Evolutionary conservation across 2,329 filamentous ascomycete genomes (phyloP).

Genomic region (Microdochium nivale): DNA sequence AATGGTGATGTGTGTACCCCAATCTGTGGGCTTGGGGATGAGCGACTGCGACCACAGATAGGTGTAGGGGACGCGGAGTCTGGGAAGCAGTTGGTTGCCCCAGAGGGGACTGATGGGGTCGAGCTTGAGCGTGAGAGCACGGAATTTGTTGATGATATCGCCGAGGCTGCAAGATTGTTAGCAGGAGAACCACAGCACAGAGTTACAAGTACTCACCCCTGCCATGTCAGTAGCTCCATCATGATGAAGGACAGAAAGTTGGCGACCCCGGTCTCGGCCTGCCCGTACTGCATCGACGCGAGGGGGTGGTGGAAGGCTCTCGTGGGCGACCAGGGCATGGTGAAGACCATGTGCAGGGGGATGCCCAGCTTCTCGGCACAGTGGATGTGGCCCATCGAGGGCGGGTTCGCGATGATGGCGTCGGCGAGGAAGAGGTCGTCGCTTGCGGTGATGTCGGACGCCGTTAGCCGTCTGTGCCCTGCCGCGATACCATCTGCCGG

Average conservation of each 20-base stretch:
- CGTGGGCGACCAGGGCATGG: conserved; percentile 67
- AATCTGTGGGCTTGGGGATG: conserved; percentile 57
- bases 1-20: conserved; percentile 49
- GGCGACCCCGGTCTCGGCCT: conserved; percentile 32
- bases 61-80: conserved; percentile 56
- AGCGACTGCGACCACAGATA: conserved; percentile 64
- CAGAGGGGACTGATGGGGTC: conserved; percentile 58
- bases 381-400: conserved; percentile 42
- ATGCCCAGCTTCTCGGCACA: conserved; percentile 40
- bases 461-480: conserved; percentile 11
- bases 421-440: conserved; percentile 40
- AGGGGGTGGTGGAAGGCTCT: conserved; percentile 62
- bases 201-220: conserved; percentile 35
- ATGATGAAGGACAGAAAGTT: conserved; percentile 62
- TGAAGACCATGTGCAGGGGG: conserved; percentile 43
- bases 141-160: conserved; percentile 64
- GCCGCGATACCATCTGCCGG: not conserved
- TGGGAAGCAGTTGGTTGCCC: conserved; percentile 55
- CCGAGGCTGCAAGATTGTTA: conserved; percentile 37
- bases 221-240: conserved; percentile 68
- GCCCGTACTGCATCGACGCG: conserved; percentile 31
- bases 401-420: conserved; percentile 45
- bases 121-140: conserved; percentile 50
- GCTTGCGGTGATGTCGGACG: conserved; percentile 5
- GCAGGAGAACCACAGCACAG: not conserved